Percentiles rank a stretch among this genome's conserved stretches.
Conservation (phyloP, 2,329 filamentous ascomycete species). For the Cyphellophora europaea region DNA sequence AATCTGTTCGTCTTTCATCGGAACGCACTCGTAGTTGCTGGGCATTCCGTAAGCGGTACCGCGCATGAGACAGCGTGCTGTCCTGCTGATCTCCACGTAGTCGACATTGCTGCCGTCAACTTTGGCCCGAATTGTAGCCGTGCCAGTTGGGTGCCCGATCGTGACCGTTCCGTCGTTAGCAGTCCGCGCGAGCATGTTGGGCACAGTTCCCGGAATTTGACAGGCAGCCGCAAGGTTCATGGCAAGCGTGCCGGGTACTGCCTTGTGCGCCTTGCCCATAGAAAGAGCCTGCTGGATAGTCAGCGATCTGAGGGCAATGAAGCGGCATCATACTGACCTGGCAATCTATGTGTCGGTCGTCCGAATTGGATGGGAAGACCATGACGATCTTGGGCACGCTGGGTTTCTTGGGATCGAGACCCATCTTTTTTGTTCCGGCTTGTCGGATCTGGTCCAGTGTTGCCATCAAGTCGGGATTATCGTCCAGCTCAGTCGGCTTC, state of each 20-base stretch:
- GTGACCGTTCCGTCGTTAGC: constrained; percentile 22
- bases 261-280: constrained; percentile 48
- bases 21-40: too few relatives aligned
- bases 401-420: constrained; percentile 38
- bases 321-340: too few relatives aligned
- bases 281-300: too few relatives aligned
- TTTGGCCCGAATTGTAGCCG: constrained; percentile 11
- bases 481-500: constrained; percentile 45
- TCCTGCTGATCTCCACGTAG: constrained; percentile 13
- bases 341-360: constrained; percentile 28
- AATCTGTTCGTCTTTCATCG: too few relatives aligned
- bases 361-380: constrained; percentile 51
- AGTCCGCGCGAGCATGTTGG: constrained; percentile 22
- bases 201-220: constrained; percentile 33
- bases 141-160: constrained; percentile 40
- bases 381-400: constrained; percentile 49
- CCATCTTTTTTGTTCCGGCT: constrained; percentile 52
- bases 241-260: constrained; percentile 48
- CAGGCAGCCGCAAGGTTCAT: constrained; percentile 41
- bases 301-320: too few relatives aligned
- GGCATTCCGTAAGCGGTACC: too few relatives aligned
- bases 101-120: constrained; percentile 8
- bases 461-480: constrained; percentile 31
- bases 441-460: constrained; percentile 49
- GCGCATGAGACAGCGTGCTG: constrained; percentile 15